Percentiles rank a stretch among this genome's conserved stretches.
Conservation (phyloP, 768 basidiomycete genomes). For the Boletus fagicola region DNA sequence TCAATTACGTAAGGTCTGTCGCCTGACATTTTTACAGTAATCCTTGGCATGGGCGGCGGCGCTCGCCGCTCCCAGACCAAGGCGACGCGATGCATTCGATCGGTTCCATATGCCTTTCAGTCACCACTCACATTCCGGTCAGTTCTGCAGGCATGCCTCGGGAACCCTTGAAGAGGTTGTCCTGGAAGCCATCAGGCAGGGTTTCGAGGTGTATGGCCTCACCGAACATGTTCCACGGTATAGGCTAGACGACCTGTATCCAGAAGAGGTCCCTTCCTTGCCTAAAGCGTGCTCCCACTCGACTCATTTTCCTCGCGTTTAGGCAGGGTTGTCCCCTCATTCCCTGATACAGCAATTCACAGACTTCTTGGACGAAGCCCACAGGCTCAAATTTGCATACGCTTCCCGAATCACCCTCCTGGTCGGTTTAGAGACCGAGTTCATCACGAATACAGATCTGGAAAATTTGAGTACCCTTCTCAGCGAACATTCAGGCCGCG, state of each 20-base stretch:
- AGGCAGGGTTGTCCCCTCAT: constrained; percentile 56
- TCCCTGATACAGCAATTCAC: constrained; percentile 65
- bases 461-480: constrained; percentile 55
- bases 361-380: constrained; percentile 74
- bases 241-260: constrained; percentile 77
- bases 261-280: constrained; percentile 75
- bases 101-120: constrained; percentile 55
- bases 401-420: constrained; percentile 68
- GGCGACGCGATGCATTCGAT: neutral
- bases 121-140: constrained; percentile 91
- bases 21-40: constrained; percentile 2
- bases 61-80: neutral
- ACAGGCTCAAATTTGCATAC: constrained; percentile 66
- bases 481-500: constrained; percentile 40
- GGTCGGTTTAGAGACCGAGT: constrained; percentile 92
- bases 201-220: constrained; percentile 81
- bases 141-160: constrained; percentile 88
- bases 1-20: constrained; percentile 20
- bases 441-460: constrained; percentile 69
- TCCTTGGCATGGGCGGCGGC: neutral
- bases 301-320: constrained; percentile 18
- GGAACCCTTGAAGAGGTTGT: constrained; percentile 83
- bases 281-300: constrained; percentile 4
- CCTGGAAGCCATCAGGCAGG: constrained; percentile 69
- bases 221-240: constrained; percentile 95